Base-by-base conservation (phyloP, 2,329 filamentous ascomycete species). In the Bertia moriformis region DNA sequence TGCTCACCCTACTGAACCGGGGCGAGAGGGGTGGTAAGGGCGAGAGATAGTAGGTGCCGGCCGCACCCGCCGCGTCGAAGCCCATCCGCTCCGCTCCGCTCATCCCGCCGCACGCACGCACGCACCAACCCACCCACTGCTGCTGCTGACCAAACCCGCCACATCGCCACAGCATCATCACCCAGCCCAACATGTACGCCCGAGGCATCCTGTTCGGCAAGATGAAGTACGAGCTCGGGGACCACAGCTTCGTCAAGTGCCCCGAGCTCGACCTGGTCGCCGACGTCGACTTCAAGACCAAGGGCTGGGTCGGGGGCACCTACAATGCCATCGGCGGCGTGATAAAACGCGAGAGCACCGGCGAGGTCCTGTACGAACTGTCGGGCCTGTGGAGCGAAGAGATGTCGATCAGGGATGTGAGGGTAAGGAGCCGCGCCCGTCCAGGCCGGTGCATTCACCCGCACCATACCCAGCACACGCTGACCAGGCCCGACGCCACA, bases 131-230 rank as follows among this genome's bases (percentile, higher is more conserved):
- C n/a, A n/a, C n/a, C n/a, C n/a, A n/a, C n/a, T n/a, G n/a, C n/a
- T n/a, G 18, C 14, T 10, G 15, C n/a, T 24, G 1, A 14, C 22
- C 10, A 10, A 30, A 38, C 14, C 19, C 39, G 18, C 20, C 15
- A 35, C n/a, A 19, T 10, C 33, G n/a, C 20, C 42, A 40, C 48
- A 93, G 85, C 60, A 84, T 93, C 52, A 62, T 96, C 39, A 96
- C 91, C 3, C 91, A 98, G 54, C 91, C 91, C 14, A 98, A 98
- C 64, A 98, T 98, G 87, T 98, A 98, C 58, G 91, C 89, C 17
- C 76, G 91, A 45, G 89, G 89, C 24, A 96, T 98, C 43, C 67
- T 98, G 7, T 95, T 96, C 52, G 91, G 91, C 38, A 95, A 95
- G 59, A 96, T 98, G 91, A 96, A 95, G 60, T 98, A 96, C 59